phyloP scores from a whole-genome alignment of 441 rosid genomes.

The Biscutella laevigata region DNA sequence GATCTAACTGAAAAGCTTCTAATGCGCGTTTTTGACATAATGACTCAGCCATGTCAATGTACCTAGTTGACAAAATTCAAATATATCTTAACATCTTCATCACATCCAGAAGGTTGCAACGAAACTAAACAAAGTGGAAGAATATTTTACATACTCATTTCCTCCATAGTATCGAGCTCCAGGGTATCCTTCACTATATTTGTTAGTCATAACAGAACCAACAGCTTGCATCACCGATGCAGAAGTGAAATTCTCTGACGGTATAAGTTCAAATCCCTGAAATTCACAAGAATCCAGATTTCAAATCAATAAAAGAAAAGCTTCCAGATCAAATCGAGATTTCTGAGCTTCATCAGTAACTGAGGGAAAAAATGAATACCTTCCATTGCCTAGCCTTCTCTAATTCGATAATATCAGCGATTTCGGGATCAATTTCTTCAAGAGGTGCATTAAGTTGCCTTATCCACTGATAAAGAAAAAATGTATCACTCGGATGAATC shows the following conservation, averaged over 20 bases:
- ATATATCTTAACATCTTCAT: too few species aligned
- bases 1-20: slow-evolving; percentile 78
- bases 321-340: neutral
- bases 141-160: slow-evolving; percentile 58
- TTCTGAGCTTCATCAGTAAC: neutral
- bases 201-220: slow-evolving; percentile 92
- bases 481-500: neutral
- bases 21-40: slow-evolving; percentile 88
- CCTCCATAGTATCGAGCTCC: slow-evolving; percentile 97
- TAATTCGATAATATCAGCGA: slow-evolving; percentile 75
- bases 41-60: slow-evolving; percentile 90
- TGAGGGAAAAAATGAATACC: slow-evolving; percentile 28
- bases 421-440: slow-evolving; percentile 76
- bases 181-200: slow-evolving; percentile 93
- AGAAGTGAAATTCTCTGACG: slow-evolving; percentile 91
- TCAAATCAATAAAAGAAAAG: neutral
- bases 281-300: neutral
- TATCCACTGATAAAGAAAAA: slow-evolving; percentile 51
- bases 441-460: slow-evolving; percentile 74
- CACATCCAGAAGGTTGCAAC: too few species aligned
- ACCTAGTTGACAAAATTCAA: slow-evolving; percentile 35
- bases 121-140: too few species aligned
- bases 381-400: slow-evolving; percentile 98
- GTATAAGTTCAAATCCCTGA: slow-evolving; percentile 86
- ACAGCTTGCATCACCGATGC: slow-evolving; percentile 91